Conservation (phyloP, 2,329 filamentous ascomycete genomes). For the Trichoderma sp. region DNA sequence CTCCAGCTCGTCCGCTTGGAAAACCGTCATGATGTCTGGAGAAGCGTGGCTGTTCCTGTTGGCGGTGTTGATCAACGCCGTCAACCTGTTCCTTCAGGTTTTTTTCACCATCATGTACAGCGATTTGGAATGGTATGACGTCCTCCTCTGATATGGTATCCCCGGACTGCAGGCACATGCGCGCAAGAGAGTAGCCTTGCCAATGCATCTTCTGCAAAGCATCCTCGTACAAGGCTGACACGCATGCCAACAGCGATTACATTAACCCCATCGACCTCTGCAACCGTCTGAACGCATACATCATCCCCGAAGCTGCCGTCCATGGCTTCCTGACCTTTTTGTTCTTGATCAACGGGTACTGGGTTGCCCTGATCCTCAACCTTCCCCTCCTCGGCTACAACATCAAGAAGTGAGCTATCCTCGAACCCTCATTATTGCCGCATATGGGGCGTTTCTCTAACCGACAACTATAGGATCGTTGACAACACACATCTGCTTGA, state of each 20-base stretch:
- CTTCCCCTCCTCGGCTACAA: conserved; percentile 91
- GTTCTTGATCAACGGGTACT: conserved; percentile 98
- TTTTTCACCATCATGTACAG: conserved; percentile 99
- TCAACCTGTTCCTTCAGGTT: conserved; percentile 99
- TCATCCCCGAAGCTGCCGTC: conserved; percentile 95
- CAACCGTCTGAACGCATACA: conserved; percentile 99
- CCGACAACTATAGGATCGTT: conserved; percentile 64
- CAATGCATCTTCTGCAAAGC: conserved; percentile 19
- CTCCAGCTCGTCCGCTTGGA: conserved; percentile 26
- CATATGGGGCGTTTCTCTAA: conserved; percentile 24
- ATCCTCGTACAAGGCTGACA: conserved; percentile 7
- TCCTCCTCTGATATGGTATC: not conserved
- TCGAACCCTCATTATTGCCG: not conserved
- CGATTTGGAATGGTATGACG: conserved; percentile 91
- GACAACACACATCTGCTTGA: conserved; percentile 97
- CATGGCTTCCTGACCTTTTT: conserved; percentile 94
- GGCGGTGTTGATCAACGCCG: conserved; percentile 97
- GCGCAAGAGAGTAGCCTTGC: not conserved
- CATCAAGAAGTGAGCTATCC: conserved; percentile 81
- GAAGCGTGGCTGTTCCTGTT: conserved; percentile 98
- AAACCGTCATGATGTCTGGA: conserved; percentile 69
- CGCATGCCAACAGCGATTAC: conserved; percentile 68
- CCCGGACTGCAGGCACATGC: not conserved
- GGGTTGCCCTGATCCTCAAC: conserved; percentile 89
- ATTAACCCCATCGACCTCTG: conserved; percentile 99